Percentiles rank a stretch among this genome's conserved stretches.
phyloP scores from a whole-genome alignment of 2,329 filamentous ascomycete species.

The Aspergillus jensenii region DNA sequence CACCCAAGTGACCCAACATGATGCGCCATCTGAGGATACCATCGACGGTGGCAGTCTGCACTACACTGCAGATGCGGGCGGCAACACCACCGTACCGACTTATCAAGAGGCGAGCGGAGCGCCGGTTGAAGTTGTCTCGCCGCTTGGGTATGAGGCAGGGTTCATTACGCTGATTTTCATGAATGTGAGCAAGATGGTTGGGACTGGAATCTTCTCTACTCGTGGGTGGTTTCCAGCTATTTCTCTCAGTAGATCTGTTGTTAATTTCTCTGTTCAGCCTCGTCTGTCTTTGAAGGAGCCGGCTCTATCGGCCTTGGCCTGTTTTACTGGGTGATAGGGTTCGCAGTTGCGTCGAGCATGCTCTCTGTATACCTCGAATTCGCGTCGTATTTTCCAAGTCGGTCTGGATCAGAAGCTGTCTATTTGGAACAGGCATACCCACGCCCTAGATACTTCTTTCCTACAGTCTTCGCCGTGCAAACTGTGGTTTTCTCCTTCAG shows the following conservation, averaged over 20 bases:
- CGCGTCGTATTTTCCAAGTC: conserved; percentile 64
- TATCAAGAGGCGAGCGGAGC: conserved; percentile 64
- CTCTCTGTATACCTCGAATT: conserved; percentile 64
- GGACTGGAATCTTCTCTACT: conserved; percentile 65
- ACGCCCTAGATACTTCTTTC: conserved; percentile 63
- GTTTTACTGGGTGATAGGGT: conserved; percentile 66
- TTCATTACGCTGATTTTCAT: conserved; percentile 59
- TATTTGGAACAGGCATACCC: conserved; percentile 69
- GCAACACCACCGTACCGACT: conserved; percentile 50
- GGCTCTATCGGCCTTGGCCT: conserved; percentile 64
- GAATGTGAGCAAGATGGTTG: conserved; percentile 64
- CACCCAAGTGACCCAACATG: neutral
- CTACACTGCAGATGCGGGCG: conserved; percentile 16
- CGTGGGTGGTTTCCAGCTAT: conserved; percentile 45
- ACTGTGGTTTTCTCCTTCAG: conserved; percentile 65
- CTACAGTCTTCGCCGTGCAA: conserved; percentile 64
- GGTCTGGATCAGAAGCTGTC: conserved; percentile 65
- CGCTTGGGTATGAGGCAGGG: conserved; percentile 60
- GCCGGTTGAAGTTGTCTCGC: conserved; percentile 59
- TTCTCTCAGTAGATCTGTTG: neutral
- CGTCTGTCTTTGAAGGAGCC: conserved; percentile 57
- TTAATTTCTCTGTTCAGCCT: conserved; percentile 43
- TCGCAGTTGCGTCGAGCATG: conserved; percentile 56
- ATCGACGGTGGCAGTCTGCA: conserved; percentile 13
- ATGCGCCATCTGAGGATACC: conserved; percentile 1